A percentile compares a stretch with the other conserved stretches of the same genome.
Conservation (phyloP, 2,329 filamentous ascomycete genomes). For the Trichoderma koningii region DNA sequence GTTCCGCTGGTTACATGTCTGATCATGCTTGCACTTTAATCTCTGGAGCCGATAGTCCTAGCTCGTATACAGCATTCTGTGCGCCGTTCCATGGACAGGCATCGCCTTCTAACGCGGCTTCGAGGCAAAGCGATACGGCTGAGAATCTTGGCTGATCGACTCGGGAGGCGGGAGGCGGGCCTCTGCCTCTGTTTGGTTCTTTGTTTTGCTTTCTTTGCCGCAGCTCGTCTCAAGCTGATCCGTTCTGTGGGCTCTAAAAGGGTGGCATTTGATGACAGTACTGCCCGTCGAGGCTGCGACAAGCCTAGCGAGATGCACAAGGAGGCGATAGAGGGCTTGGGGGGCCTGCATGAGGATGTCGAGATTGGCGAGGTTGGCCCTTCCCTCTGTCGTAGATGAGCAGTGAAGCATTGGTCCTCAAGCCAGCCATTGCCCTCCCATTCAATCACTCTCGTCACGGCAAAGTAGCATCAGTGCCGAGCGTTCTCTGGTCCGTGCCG, state of each 20-base stretch:
- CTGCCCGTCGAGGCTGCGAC: background rate
- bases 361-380: conserved; percentile 8
- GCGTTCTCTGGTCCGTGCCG: background rate
- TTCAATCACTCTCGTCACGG: background rate
- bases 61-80: background rate
- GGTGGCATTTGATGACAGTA: conserved; percentile 13
- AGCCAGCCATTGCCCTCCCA: background rate
- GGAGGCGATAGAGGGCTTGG: conserved; percentile 3
- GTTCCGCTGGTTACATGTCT: conserved; percentile 11
- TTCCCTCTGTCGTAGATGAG: background rate
- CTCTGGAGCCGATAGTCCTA: conserved; percentile 14
- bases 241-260: conserved; percentile 5
- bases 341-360: conserved; percentile 10
- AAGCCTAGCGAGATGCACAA: conserved; percentile 5
- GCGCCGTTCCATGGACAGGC: background rate
- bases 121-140: conserved; percentile 4
- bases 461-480: background rate
- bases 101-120: background rate
- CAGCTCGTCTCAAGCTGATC: conserved; percentile 13
- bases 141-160: conserved; percentile 21
- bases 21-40: conserved; percentile 19
- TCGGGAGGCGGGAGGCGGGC: conserved; percentile 23
- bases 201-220: background rate
- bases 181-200: background rate
- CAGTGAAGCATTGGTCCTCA: conserved; percentile 1